phyloP scores from a whole-genome alignment of 345 rosid species.

The Linum usitatissimum region DNA sequence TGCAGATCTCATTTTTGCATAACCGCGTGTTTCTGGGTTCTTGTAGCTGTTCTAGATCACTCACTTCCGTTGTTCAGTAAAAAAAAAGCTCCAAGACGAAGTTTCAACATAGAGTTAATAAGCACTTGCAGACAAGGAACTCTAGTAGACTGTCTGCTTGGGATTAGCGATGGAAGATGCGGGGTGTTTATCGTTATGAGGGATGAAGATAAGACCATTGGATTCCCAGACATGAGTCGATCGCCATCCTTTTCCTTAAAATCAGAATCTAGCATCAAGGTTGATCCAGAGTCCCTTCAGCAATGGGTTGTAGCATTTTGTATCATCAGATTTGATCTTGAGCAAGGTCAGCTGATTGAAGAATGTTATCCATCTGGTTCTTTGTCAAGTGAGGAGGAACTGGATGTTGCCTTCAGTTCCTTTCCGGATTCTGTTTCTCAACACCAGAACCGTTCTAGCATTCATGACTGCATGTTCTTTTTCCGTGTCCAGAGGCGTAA shows the following conservation, averaged over 20 bases:
- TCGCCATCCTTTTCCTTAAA: conserved; percentile 76
- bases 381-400: conserved; percentile 73
- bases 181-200: conserved; percentile 19
- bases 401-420: conserved; percentile 81
- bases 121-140: not conserved
- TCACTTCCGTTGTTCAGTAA: not conserved
- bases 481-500: conserved; percentile 65
- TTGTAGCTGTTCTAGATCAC: not conserved
- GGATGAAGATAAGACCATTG: conserved; percentile 18
- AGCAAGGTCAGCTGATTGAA: conserved; percentile 93
- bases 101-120: not conserved
- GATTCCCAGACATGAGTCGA: conserved; percentile 57
- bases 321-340: conserved; percentile 82
- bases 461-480: conserved; percentile 94
- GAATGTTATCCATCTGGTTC: conserved; percentile 68
- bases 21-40: not conserved
- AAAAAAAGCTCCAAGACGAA: not conserved
- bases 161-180: conserved; percentile 17
- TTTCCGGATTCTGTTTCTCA: conserved; percentile 96
- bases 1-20: not conserved
- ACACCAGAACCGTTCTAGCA: conserved; percentile 76
- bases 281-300: conserved; percentile 53
- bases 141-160: not conserved
- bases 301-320: conserved; percentile 86
- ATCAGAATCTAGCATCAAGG: conserved; percentile 49